phyloP scores from a whole-genome alignment of 2,329 filamentous ascomycete species.

The Helminthosporium solani region DNA sequence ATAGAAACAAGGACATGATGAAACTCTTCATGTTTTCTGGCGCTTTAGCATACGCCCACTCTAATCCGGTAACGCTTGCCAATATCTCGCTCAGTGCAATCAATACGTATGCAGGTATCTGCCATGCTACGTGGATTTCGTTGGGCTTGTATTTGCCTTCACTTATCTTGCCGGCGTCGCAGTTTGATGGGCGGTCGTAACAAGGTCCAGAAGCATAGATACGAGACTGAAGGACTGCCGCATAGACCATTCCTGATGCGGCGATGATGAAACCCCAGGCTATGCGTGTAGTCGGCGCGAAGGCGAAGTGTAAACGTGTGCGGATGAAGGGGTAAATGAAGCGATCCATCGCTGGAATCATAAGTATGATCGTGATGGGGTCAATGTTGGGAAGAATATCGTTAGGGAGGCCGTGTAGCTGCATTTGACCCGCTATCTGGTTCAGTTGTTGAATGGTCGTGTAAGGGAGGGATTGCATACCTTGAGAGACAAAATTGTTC shows the following conservation, averaged over 20 bases:
- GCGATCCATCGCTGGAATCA: slow-evolving; percentile 50
- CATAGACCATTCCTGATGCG: slow-evolving; percentile 56
- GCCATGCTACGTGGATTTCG: slow-evolving; percentile 48
- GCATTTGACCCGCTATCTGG: slow-evolving; percentile 46
- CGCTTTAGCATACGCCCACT: slow-evolving; percentile 51
- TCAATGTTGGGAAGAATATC: slow-evolving; percentile 53
- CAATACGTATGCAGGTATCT: slow-evolving; percentile 49
- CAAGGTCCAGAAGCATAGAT: slow-evolving; percentile 58
- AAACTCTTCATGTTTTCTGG: slow-evolving; percentile 51
- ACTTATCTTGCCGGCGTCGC: slow-evolving; percentile 35
- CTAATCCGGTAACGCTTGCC: slow-evolving; percentile 50
- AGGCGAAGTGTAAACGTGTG: slow-evolving; percentile 40
- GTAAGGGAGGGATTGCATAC: slow-evolving; percentile 14
- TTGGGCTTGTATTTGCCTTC: slow-evolving; percentile 42
- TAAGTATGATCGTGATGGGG: slow-evolving; percentile 48
- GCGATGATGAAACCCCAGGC: slow-evolving; percentile 56
- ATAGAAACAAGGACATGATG: slow-evolving; percentile 58
- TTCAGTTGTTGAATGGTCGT: not conserved
- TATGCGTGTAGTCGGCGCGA: slow-evolving; percentile 55
- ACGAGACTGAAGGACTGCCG: slow-evolving; percentile 57
- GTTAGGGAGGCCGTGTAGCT: slow-evolving; percentile 50
- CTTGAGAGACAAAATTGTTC: slow-evolving; percentile 52
- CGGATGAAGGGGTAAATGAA: slow-evolving; percentile 50
- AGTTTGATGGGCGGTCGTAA: slow-evolving; percentile 47
- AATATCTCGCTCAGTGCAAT: slow-evolving; percentile 50